Evolutionary conservation across 2,329 filamentous ascomycete genomes (phyloP).

Genomic region (Claviceps sp.): DNA sequence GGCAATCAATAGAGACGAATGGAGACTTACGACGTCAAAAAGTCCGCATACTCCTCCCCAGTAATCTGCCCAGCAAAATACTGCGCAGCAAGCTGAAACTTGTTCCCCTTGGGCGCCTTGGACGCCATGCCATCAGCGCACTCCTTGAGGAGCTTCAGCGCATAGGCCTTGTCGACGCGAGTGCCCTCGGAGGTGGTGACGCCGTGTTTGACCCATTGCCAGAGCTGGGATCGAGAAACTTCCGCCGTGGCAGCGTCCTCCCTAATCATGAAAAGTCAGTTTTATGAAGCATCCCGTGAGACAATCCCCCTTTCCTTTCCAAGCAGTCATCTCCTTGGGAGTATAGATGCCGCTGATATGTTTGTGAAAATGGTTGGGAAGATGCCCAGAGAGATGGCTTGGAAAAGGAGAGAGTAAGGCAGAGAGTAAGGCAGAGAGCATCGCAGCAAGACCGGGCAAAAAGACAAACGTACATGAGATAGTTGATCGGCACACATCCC

Average conservation of each 20-base stretch:
- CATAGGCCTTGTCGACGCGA: conserved; percentile 85
- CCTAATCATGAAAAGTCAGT: conserved; percentile 18
- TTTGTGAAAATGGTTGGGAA: too few species aligned
- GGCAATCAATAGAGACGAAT: background rate
- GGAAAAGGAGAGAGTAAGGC: too few species aligned
- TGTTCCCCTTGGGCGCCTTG: conserved; percentile 76
- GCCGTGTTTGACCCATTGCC: conserved; percentile 79
- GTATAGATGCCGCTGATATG: too few species aligned
- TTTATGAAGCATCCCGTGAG: too few species aligned
- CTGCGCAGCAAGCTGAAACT: conserved; percentile 78
- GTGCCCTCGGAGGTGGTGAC: conserved; percentile 75
- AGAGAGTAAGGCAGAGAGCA: too few species aligned
- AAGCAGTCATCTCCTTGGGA: too few species aligned
- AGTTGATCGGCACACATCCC: conserved; percentile 95
- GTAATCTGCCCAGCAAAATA: conserved; percentile 92
- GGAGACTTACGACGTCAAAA: conserved; percentile 62
- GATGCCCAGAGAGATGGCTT: too few species aligned
- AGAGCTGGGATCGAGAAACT: conserved; percentile 85
- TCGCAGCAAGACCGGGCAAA: too few species aligned
- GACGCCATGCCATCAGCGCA: conserved; percentile 61
- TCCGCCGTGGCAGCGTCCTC: conserved; percentile 96
- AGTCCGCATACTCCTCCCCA: conserved; percentile 95
- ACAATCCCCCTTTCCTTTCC: too few species aligned
- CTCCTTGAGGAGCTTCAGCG: conserved; percentile 75
- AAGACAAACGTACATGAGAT: conserved; percentile 52